Conservation (phyloP, 306 rosid species). For the Medicago lupulina region DNA sequence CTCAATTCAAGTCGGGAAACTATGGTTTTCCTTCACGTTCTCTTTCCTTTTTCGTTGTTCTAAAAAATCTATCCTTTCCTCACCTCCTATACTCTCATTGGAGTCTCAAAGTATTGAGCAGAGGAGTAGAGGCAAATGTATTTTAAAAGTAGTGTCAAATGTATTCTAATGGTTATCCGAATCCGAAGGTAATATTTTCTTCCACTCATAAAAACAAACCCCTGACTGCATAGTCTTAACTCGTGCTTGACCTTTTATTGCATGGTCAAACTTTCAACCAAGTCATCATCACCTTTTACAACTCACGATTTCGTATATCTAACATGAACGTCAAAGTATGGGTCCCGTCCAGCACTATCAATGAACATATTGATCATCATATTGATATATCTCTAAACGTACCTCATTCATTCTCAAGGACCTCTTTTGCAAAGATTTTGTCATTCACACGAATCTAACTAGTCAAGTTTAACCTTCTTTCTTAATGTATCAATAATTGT, state of each 20-base stretch:
- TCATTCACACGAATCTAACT: background rate
- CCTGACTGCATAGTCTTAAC: background rate
- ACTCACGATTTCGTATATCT: background rate
- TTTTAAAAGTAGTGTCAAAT: no score
- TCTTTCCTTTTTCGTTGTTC: no score
- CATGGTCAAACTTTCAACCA: background rate
- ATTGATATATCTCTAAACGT: background rate
- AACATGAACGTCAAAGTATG: background rate
- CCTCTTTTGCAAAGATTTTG: background rate
- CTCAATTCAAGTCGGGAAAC: no score
- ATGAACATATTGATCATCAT: background rate
- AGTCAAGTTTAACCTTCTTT: constrained; percentile 32
- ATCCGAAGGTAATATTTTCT: no score
- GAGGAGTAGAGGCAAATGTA: no score
- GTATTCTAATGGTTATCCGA: no score
- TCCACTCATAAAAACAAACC: no score
- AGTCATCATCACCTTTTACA: background rate
- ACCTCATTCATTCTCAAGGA: background rate
- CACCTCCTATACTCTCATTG: no score
- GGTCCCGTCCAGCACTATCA: background rate
- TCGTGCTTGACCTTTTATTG: background rate
- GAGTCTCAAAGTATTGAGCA: no score
- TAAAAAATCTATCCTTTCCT: no score
- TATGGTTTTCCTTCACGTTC: no score
- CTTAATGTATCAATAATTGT: constrained; percentile 1